phyloP scores from a whole-genome alignment of 73 alveolate genomes.

The Symbiodinium pilosum region DNA sequence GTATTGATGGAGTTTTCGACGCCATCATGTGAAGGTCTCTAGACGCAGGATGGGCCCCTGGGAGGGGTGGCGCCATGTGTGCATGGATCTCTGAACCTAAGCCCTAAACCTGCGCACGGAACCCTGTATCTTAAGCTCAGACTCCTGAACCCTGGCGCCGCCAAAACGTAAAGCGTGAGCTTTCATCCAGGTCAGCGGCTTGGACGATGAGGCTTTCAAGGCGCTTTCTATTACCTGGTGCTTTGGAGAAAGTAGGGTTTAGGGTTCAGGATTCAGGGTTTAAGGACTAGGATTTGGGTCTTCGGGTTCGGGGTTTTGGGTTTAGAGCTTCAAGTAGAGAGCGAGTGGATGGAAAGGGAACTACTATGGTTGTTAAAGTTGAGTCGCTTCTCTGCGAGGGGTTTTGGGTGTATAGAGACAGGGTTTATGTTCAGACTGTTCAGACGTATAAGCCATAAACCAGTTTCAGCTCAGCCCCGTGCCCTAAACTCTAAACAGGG shows the following conservation, averaged over 20 bases:
- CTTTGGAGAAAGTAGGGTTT: not conserved
- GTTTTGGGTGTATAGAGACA: not conserved
- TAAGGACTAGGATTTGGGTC: not conserved
- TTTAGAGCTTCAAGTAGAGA: not conserved
- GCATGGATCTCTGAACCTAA: too few relatives aligned
- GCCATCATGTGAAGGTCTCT: too few relatives aligned
- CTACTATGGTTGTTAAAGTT: too few relatives aligned
- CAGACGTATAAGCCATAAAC: too few relatives aligned
- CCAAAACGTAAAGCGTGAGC: not conserved
- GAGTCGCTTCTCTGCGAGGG: too few relatives aligned
- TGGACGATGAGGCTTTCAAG: slow-evolving; percentile 58
- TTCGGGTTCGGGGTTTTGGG: not conserved
- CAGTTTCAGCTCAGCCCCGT: too few relatives aligned
- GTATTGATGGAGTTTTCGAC: too few relatives aligned
- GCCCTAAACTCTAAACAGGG: too few relatives aligned
- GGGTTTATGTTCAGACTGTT: not conserved
- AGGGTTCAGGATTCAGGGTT: not conserved
- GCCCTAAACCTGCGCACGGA: not conserved
- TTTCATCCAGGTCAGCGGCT: slow-evolving; percentile 42
- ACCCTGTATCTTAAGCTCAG: not conserved
- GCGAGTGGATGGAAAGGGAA: too few relatives aligned
- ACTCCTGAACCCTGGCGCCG: not conserved
- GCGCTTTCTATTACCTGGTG: too few relatives aligned
- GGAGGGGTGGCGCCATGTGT: too few relatives aligned
- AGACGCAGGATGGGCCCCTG: too few relatives aligned